Conservation (phyloP, 2,329 filamentous ascomycete species). For the Aspergillus tubingensis region DNA sequence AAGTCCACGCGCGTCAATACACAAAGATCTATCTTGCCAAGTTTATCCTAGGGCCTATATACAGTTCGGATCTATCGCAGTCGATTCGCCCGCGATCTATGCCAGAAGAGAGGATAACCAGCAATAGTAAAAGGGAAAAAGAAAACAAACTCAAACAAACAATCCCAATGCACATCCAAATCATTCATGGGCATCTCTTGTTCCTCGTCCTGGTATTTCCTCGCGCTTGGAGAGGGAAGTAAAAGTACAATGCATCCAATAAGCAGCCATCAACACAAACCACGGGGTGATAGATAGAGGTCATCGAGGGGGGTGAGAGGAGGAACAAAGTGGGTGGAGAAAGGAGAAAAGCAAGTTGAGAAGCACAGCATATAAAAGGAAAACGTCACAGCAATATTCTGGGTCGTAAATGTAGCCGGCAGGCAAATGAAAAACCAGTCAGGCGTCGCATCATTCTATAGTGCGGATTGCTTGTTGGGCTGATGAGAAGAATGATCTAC, state of each 20-base stretch:
- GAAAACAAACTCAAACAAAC: constrained; percentile 11
- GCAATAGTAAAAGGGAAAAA: constrained; percentile 6
- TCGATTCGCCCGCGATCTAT: constrained; percentile 19
- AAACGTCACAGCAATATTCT: constrained; percentile 29
- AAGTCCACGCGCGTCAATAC: constrained; percentile 3
- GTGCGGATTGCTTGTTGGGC: constrained; percentile 36
- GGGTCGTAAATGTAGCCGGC: constrained; percentile 24
- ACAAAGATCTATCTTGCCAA: constrained; percentile 24
- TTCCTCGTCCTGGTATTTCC: constrained; percentile 19
- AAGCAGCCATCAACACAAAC: constrained; percentile 1
- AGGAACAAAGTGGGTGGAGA: constrained; percentile 7
- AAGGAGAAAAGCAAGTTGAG: constrained; percentile 13
- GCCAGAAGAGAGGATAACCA: constrained; percentile 13
- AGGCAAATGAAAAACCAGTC: constrained; percentile 10
- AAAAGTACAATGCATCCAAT: constrained; percentile 29
- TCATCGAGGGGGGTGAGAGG: constrained; percentile 1
- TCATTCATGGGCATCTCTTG: constrained; percentile 22
- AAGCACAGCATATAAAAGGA: constrained; percentile 19
- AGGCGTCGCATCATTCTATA: constrained; percentile 25
- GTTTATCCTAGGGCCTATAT: constrained; percentile 26
- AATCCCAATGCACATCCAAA: constrained; percentile 17
- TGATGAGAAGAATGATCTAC: constrained; percentile 28
- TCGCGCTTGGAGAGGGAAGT: constrained; percentile 18
- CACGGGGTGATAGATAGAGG: neutral
- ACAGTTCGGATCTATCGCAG: constrained; percentile 24